Percentiles rank a stretch among this genome's conserved stretches.
phyloP scores from a whole-genome alignment of 2,329 filamentous ascomycete genomes.

The Colletotrichum abscissum region DNA sequence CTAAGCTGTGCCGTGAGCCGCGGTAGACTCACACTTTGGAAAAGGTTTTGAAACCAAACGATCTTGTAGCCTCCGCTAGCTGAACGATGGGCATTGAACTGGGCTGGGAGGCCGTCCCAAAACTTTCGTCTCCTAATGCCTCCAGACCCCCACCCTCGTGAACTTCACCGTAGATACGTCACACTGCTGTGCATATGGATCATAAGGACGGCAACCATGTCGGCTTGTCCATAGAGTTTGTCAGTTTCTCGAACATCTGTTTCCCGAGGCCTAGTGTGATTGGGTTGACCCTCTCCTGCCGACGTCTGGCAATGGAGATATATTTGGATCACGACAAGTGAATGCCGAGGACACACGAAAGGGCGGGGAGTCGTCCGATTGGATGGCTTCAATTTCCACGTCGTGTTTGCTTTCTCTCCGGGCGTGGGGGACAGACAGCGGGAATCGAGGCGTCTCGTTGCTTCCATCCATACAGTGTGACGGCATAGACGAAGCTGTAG shows the following conservation, averaged over 20 bases:
- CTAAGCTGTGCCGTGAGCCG: not conserved
- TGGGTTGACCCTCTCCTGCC: not conserved
- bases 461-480: constrained; percentile 5
- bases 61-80: not conserved
- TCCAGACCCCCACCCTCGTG: not conserved
- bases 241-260: not conserved
- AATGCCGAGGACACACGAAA: not conserved
- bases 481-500: constrained; percentile 3
- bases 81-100: not conserved
- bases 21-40: not conserved
- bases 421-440: not conserved
- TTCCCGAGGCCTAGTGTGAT: not conserved
- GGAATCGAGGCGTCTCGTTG: constrained; percentile 2
- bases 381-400: not conserved
- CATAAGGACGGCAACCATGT: not conserved
- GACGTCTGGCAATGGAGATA: not conserved
- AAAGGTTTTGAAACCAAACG: not conserved
- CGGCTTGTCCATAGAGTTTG: not conserved
- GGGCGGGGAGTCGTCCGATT: constrained; percentile 24
- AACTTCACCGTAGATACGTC: not conserved
- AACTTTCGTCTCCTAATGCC: not conserved
- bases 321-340: constrained; percentile 13
- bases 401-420: constrained; percentile 21
- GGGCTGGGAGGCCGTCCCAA: not conserved
- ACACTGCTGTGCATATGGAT: not conserved